Evolutionary conservation across 1,284 basidiomycete genomes (phyloP).

Genomic region (Heliocybe sulcata): DNA sequence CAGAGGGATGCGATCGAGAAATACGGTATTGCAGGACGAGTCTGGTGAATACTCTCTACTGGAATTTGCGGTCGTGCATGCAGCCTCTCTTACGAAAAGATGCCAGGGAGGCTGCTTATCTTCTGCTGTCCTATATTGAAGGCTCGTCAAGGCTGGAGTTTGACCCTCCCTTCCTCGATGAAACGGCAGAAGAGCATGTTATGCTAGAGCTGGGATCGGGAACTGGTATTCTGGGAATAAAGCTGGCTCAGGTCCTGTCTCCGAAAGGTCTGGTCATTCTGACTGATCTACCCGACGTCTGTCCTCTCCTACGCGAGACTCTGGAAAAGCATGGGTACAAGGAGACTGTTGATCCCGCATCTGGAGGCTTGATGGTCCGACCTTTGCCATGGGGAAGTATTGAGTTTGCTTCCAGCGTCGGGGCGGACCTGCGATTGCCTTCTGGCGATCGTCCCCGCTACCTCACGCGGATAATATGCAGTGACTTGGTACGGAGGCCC

Average conservation of each 20-base stretch:
- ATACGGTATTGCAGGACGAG: constrained; percentile 72
- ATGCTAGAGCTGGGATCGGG: constrained; percentile 71
- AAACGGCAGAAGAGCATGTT: constrained; percentile 10
- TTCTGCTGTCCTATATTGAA: constrained; percentile 48
- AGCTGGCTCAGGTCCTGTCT: constrained; percentile 30
- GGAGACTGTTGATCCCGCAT: constrained; percentile 11
- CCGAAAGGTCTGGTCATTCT: constrained; percentile 37
- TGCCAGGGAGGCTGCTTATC: constrained; percentile 68
- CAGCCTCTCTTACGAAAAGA: constrained; percentile 2
- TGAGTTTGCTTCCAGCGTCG: constrained; percentile 31
- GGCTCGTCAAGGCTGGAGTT: constrained; percentile 32
- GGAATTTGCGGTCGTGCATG: not conserved
- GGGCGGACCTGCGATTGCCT: constrained; percentile 26
- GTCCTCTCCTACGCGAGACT: constrained; percentile 51
- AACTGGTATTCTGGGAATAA: constrained; percentile 53
- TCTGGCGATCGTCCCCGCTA: constrained; percentile 8
- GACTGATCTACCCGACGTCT: constrained; percentile 70
- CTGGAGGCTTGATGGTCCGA: constrained; percentile 21
- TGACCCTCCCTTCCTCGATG: constrained; percentile 47
- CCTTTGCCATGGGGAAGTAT: constrained; percentile 64
- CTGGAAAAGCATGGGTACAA: constrained; percentile 14
- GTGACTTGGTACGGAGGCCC: constrained; percentile 54
- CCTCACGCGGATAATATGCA: constrained; percentile 64
- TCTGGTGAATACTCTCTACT: constrained; percentile 44
- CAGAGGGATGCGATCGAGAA: constrained; percentile 54